Percentiles rank a stretch among this genome's conserved stretches.
These are phyloP conservation scores for Rhodosporidiobolus sp. DNA, from an alignment of 768 basidiomycete species.

Conservation along the genomic window DNA sequence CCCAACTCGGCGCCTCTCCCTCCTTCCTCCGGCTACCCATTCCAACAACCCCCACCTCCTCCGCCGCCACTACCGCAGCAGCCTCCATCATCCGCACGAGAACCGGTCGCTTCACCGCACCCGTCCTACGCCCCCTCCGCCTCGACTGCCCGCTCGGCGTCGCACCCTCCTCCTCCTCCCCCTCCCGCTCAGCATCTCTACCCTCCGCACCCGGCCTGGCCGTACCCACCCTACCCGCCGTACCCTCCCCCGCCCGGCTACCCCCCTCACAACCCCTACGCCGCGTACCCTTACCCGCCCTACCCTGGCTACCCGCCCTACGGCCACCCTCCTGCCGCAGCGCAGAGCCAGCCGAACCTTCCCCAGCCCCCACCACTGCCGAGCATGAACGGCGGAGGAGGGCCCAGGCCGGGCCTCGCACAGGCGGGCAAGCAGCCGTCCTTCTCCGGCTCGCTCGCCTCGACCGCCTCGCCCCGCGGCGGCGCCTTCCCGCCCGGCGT, in stretches of 20 bases:
- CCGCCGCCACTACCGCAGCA: too few species aligned
- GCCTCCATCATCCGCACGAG: background rate
- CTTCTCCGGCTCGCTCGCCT: too few species aligned
- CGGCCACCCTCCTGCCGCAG: background rate
- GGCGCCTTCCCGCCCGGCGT: background rate
- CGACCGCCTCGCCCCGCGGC: background rate
- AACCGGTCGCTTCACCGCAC: background rate
- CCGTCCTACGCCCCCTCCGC: background rate
- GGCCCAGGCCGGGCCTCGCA: too few species aligned
- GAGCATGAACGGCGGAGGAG: background rate
- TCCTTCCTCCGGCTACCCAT: too few species aligned
- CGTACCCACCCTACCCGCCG: constrained; percentile 10
- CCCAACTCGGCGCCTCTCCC: background rate
- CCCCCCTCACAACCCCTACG: constrained; percentile 3
- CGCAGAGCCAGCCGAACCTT: background rate
- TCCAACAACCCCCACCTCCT: too few species aligned
- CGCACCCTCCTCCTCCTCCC: too few species aligned
- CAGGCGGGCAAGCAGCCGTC: too few species aligned
- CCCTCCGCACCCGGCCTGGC: background rate
- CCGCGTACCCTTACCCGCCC: background rate
- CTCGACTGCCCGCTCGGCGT: background rate
- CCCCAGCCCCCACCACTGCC: background rate
- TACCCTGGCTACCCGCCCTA: background rate
- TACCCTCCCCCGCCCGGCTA: background rate
- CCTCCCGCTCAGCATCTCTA: background rate